Conservation (phyloP, 2,329 filamentous ascomycete genomes). For the Fusarium decemcellulare region DNA sequence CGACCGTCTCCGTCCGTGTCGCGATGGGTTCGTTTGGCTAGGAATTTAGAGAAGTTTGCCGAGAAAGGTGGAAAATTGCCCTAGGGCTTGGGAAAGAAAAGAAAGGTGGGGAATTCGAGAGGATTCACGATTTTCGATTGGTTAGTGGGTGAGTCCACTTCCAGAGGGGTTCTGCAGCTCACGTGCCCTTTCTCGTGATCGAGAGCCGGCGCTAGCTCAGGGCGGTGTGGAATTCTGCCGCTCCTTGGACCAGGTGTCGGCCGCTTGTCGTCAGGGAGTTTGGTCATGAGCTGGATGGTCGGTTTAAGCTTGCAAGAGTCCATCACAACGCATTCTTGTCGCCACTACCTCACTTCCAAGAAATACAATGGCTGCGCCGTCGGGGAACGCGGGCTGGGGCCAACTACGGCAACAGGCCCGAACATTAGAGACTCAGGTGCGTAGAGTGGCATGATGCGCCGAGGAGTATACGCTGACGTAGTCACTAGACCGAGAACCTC, state of each 20-base stretch:
- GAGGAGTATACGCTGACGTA: conserved; percentile 37
- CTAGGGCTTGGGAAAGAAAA: conserved; percentile 53
- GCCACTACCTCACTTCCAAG: not conserved
- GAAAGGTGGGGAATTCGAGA: conserved; percentile 37
- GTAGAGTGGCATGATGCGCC: conserved; percentile 40
- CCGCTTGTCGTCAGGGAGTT: conserved; percentile 45
- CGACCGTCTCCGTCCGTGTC: conserved; percentile 54
- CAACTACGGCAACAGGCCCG: conserved; percentile 95
- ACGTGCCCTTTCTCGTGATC: conserved; percentile 45
- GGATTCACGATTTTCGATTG: conserved; percentile 52
- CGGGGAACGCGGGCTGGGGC: conserved; percentile 81
- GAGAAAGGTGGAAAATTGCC: conserved; percentile 55
- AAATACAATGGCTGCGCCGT: conserved; percentile 63
- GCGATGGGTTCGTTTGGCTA: conserved; percentile 50
- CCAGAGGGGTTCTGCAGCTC: conserved; percentile 9
- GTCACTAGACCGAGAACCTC: conserved; percentile 81
- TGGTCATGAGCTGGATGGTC: conserved; percentile 28
- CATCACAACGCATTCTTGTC: conserved; percentile 31
- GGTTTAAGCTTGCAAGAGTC: conserved; percentile 25
- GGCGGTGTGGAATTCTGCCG: conserved; percentile 50
- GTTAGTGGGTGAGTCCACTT: conserved; percentile 23
- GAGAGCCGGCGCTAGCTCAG: not conserved
- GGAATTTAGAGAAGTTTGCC: conserved; percentile 55
- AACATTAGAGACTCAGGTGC: conserved; percentile 89
- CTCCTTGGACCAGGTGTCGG: conserved; percentile 41